Percentiles rank a stretch among this genome's conserved stretches.
These are phyloP conservation scores for Achaetomiella virescens DNA, from an alignment of 495 filamentous ascomycete genomes.

Conservation along the genomic window DNA sequence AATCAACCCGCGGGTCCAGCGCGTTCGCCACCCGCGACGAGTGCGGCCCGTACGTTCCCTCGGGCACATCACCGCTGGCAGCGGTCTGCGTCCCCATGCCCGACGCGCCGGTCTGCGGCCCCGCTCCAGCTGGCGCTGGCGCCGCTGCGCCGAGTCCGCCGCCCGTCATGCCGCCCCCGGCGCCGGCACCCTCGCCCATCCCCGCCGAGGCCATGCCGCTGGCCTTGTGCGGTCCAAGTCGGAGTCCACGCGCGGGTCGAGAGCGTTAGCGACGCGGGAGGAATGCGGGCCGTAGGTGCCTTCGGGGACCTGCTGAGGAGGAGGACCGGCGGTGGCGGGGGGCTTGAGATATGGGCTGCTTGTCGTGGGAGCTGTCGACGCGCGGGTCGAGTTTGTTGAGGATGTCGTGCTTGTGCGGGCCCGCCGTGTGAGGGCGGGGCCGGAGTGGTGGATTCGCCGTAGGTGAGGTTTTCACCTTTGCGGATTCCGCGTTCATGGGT, in stretches of 20 bases:
- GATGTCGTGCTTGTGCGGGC: constrained; percentile 52
- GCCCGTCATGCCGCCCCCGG: background rate
- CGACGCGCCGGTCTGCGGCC: background rate
- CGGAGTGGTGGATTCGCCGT: constrained; percentile 23
- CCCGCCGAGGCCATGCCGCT: constrained; percentile 1
- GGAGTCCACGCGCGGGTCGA: constrained; percentile 24
- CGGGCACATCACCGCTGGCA: constrained; percentile 17
- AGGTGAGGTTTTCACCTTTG: constrained; percentile 6
- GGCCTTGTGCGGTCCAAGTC: constrained; percentile 5
- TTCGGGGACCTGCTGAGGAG: constrained; percentile 27
- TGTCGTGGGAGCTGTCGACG: constrained; percentile 50
- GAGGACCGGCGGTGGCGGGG: background rate
- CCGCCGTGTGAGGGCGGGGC: constrained; percentile 30
- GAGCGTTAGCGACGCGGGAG: constrained; percentile 33
- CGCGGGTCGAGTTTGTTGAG: constrained; percentile 61
- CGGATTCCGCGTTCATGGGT: constrained; percentile 9
- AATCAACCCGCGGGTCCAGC: constrained; percentile 39
- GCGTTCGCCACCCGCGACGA: constrained; percentile 35
- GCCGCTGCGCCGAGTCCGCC: constrained; percentile 5
- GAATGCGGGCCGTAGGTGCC: constrained; percentile 41
- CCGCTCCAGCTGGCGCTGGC: constrained; percentile 25
- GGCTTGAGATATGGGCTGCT: constrained; percentile 19
- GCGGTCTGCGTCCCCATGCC: background rate
- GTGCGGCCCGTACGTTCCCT: constrained; percentile 36
- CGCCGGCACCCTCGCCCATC: background rate